phyloP scores from a whole-genome alignment of 2,329 filamentous ascomycete species.

The Pestalotiopsis sp. region DNA sequence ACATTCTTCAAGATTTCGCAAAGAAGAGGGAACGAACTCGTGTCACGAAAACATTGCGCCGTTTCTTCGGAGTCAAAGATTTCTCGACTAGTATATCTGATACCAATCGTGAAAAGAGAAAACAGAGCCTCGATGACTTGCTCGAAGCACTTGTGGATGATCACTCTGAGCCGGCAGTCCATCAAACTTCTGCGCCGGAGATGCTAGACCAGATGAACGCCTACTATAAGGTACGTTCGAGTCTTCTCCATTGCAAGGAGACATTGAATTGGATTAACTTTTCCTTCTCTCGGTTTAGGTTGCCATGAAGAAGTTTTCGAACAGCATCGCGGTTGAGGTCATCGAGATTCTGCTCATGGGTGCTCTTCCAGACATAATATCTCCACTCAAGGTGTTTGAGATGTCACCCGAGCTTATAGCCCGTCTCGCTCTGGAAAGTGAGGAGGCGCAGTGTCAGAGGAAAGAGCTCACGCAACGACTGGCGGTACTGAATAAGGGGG shows the following conservation, averaged over 20 bases:
- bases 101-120: background rate
- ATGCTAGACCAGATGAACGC: slow-evolving; percentile 36
- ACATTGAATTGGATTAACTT: background rate
- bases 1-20: slow-evolving; percentile 32
- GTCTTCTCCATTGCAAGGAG: background rate
- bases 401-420: slow-evolving; percentile 39
- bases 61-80: background rate
- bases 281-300: slow-evolving; percentile 32
- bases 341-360: slow-evolving; percentile 43
- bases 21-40: slow-evolving; percentile 2
- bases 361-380: slow-evolving; percentile 39
- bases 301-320: slow-evolving; percentile 45
- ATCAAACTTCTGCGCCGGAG: slow-evolving; percentile 31
- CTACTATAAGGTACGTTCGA: slow-evolving; percentile 35
- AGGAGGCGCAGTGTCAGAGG: slow-evolving; percentile 37
- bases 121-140: background rate
- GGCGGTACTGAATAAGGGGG: slow-evolving; percentile 37
- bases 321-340: slow-evolving; percentile 44
- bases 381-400: slow-evolving; percentile 37
- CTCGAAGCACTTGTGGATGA: background rate
- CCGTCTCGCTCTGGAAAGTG: slow-evolving; percentile 43
- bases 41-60: background rate
- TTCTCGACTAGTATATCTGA: background rate
- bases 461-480: slow-evolving; percentile 39
- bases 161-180: slow-evolving; percentile 24